Evolutionary conservation across 495 filamentous ascomycete species (phyloP), one percentile per base, ranked within the genome.

Genomic region (Podospora tetraspora): DNA sequence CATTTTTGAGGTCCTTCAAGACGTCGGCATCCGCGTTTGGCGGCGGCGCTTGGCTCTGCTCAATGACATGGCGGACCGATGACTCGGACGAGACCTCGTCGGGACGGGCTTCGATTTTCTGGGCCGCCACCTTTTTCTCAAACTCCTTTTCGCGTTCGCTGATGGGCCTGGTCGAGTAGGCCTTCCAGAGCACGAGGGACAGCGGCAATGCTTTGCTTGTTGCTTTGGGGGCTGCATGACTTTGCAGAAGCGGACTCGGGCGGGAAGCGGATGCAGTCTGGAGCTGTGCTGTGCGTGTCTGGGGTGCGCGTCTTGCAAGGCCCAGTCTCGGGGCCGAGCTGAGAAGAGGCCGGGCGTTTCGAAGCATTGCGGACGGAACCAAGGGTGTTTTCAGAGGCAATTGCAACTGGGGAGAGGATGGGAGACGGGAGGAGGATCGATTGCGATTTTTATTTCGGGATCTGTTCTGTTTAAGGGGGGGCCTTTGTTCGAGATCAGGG

Each of bases 1-100:
- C 94, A 24, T 82, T 73, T 74, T 84, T 89, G 59, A 97, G 79
- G 52, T 88, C 90, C 61, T 83, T 84, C 76, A 88, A 79, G 81
- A 94, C 88, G 63, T 93, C 87, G 57, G 79, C 75, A 29, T 88
- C 84, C 22, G 56, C 9, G 10, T 83, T 73, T 1, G 22, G 62
- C 34, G 77, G 77, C 4, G 71, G 74, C 30, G 70, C 70, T 32
- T 71, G 74, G 19, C 69, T 70, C 29, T 70, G 77, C 43, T 85
- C 81, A 19, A 89, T 80, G 3, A 89, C 74, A 61, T 82, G 82
- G 62, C 85, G 86, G 25, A 87, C 79, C 12, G 76, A 83, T 0
- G 89, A 91, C 3, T 73, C 79, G n/a, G 75, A 76, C 1, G 86
- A 82, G 11, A 92, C 88, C 7, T 80, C 74, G 22, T 87, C 84